Percentiles rank a stretch among this genome's conserved stretches.
phyloP scores from a whole-genome alignment of 345 rosid species.

The Rhizophora mangle region DNA sequence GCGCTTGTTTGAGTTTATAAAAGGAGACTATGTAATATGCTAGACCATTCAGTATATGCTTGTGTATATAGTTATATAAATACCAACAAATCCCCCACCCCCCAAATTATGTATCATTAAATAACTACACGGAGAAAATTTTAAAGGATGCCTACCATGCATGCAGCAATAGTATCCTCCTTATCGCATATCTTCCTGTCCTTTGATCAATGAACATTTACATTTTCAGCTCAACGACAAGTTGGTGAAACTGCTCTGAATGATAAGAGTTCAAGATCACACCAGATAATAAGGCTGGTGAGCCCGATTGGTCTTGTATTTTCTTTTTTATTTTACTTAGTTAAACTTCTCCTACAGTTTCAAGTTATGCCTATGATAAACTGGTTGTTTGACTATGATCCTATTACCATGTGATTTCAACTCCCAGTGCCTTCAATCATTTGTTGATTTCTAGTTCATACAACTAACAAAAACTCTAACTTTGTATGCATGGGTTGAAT shows the following conservation, averaged over 20 bases:
- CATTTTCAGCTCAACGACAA: conserved; percentile 81
- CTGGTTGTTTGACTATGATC: neutral
- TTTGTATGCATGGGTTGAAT: conserved; percentile 21
- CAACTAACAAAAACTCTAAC: conserved; percentile 11
- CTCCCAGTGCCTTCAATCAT: neutral
- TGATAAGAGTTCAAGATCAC: conserved; percentile 95
- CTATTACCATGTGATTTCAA: no score
- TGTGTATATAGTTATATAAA: no score
- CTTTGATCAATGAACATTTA: neutral
- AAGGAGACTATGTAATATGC: no score
- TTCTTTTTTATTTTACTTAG: neutral
- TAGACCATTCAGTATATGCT: no score
- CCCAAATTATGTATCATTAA: no score
- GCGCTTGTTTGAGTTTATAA: no score
- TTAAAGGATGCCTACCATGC: neutral
- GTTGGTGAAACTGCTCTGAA: conserved; percentile 92
- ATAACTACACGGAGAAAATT: no score
- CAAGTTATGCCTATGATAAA: neutral
- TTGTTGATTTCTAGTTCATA: neutral
- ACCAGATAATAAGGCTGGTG: conserved; percentile 96
- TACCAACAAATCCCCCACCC: no score
- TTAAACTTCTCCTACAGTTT: neutral
- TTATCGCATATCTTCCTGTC: neutral
- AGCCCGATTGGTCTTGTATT: conserved; percentile 15
- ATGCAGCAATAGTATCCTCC: neutral